Evolutionary conservation across 2,329 filamentous ascomycete species (phyloP).

Genomic region (Orbilia oligospora): DNA sequence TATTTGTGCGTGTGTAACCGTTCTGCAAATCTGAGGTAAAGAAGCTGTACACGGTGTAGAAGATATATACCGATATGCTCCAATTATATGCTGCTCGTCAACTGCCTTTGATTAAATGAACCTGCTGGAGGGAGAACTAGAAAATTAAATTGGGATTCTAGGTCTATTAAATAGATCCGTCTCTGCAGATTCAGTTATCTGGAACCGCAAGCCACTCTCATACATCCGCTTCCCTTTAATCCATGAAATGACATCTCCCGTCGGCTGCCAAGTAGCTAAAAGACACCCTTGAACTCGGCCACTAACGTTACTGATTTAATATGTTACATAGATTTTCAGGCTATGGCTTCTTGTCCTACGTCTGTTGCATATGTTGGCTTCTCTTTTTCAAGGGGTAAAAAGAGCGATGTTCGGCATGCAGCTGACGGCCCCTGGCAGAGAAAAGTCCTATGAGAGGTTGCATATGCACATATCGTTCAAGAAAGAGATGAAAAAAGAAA

Average conservation of each 20-base stretch:
- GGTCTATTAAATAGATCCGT: constrained; percentile 49
- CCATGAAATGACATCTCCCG: constrained; percentile 45
- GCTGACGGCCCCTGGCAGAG: constrained; percentile 23
- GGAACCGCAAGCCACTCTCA: constrained; percentile 52
- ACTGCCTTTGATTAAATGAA: constrained; percentile 1
- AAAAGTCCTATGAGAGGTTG: constrained; percentile 11
- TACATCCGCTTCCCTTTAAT: constrained; percentile 22
- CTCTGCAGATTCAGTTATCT: constrained; percentile 20
- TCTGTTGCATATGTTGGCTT: constrained; percentile 34
- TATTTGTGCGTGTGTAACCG: constrained; percentile 20
- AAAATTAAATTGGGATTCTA: constrained; percentile 21
- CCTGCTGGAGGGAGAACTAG: constrained; percentile 15
- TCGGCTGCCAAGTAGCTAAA: constrained; percentile 27
- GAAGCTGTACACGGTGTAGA: constrained; percentile 1
- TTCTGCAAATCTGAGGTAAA: not conserved
- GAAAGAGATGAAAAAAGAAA: not conserved
- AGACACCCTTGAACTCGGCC: constrained; percentile 25
- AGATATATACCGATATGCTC: not conserved
- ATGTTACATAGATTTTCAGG: constrained; percentile 51
- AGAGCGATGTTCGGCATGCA: constrained; percentile 25
- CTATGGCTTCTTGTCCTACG: constrained; percentile 52
- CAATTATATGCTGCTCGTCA: constrained; percentile 17
- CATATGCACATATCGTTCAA: constrained; percentile 27
- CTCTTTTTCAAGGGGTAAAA: constrained; percentile 11
- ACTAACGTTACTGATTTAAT: constrained; percentile 29